phyloP scores from a whole-genome alignment of 805 yeast genomes.

The Nakazawaea holstii region DNA sequence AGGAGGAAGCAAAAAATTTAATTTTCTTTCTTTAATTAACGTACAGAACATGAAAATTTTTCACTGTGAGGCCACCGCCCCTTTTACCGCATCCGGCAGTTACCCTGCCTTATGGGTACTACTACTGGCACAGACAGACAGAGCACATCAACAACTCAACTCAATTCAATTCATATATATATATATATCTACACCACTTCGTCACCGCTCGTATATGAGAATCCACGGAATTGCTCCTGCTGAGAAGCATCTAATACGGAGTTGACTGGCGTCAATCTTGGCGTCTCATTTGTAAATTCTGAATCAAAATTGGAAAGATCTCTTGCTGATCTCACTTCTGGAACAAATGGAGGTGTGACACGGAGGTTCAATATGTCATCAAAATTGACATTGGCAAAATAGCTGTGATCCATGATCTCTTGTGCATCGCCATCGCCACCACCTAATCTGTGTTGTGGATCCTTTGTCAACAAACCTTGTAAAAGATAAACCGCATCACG shows the following conservation, averaged over 20 bases:
- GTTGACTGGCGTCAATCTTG: conserved; percentile 91
- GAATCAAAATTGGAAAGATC: conserved; percentile 92
- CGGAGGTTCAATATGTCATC: conserved; percentile 72
- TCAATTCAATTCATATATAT: neutral
- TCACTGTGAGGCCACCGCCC: neutral
- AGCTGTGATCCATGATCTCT: conserved; percentile 94
- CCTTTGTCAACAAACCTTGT: conserved; percentile 87
- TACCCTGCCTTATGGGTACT: no score
- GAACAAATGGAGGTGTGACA: conserved; percentile 85
- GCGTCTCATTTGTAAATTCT: conserved; percentile 91
- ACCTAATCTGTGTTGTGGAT: conserved; percentile 80
- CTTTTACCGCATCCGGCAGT: no score
- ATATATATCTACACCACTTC: neutral
- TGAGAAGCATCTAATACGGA: conserved; percentile 77
- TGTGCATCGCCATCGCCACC: conserved; percentile 82
- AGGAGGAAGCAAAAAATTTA: conserved; percentile 1
- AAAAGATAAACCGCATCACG: conserved; percentile 91
- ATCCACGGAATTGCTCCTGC: conserved; percentile 97
- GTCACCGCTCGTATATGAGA: conserved; percentile 77
- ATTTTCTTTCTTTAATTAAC: neutral
- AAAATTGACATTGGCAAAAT: conserved; percentile 84
- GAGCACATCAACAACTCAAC: no score
- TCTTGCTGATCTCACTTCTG: conserved; percentile 80
- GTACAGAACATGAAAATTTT: neutral
- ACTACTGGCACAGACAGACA: no score